Percentiles rank a stretch among this genome's conserved stretches.
Evolutionary conservation across 2,329 filamentous ascomycete species (phyloP).

Genomic region (Sporothrix euskadiensis): DNA sequence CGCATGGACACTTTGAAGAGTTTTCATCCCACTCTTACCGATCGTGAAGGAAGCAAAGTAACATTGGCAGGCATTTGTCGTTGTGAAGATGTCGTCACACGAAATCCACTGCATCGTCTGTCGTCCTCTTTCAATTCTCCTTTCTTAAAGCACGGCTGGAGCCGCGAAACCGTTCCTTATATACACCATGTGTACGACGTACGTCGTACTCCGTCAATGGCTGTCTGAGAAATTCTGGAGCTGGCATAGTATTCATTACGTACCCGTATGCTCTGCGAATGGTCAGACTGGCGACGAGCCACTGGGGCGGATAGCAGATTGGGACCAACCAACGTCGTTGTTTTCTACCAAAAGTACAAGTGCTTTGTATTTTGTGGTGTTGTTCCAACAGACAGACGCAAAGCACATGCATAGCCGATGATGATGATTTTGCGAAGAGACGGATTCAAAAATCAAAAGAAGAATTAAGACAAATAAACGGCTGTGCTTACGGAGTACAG

Average conservation of each 20-base stretch:
- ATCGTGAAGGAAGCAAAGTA: not conserved
- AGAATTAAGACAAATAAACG: not conserved
- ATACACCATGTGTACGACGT: not conserved
- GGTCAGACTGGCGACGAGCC: slow-evolving; percentile 27
- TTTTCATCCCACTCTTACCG: not conserved
- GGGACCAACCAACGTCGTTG: not conserved
- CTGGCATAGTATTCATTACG: slow-evolving; percentile 29
- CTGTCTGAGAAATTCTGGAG: not conserved
- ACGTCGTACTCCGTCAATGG: too few relatives aligned
- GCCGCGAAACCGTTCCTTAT: slow-evolving; percentile 7
- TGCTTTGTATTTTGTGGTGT: not conserved
- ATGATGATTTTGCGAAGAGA: not conserved
- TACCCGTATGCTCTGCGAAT: slow-evolving; percentile 27
- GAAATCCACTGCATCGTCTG: slow-evolving; percentile 4
- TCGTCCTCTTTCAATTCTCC: not conserved
- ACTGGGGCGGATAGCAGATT: slow-evolving; percentile 1
- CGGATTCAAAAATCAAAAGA: not conserved
- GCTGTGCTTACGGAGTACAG: too few relatives aligned
- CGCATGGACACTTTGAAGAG: not conserved
- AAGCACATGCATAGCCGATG: not conserved
- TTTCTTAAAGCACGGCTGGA: not conserved
- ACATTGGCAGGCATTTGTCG: not conserved
- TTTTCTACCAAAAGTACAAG: not conserved
- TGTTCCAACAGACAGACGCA: not conserved
- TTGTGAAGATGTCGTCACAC: not conserved